Base-by-base conservation (phyloP, 257 asterid species). In the Solanum peruvianum region DNA sequence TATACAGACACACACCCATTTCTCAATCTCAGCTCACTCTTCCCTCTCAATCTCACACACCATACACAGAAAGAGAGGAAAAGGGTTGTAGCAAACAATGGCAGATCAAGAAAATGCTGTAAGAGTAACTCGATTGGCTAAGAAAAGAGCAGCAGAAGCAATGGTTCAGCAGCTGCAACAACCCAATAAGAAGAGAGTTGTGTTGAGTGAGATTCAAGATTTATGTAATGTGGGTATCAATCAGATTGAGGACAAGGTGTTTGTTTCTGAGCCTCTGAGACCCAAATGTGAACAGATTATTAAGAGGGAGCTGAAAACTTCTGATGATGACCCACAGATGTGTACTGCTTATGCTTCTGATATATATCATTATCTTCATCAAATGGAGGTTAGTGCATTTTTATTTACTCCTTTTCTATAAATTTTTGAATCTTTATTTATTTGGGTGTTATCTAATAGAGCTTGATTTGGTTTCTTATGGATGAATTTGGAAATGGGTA, bases 241-340 rank as follows among this genome's bases (percentile, higher is more conserved):
- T 73, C 67, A 44, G 39, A 16, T 52, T 52, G n/a, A 18, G 4
- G n/a, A 52, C 62, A 52, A 52, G 62, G 62, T 52, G 62, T 52
- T 52, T 52, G 62, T 0, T 52, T 52, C 4, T 52, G 62, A 52
- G 62, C n/a, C n/a, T 52, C 62, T 52, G n/a, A 52, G 62, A 52
- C 62, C 62, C 62, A 52, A 52, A 52, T 52, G 62, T 52, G 1
- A 52, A 23, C 62, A 52, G 62, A 52, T 52, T 52, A 52, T 0
- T 52, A 52, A 52, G 62, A 52, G 62, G 62, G 7, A 52, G n/a
- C n/a, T 52, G n/a, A 52, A 52, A 52, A 52, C 11, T 1, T 52
- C 62, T 52, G 89, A 86, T 52, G 89, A 86, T 58, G 90, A 86
- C 21, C 90, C 90, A 1, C 90, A 88, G 82, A 88, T 86, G 90